Evolutionary conservation across 805 yeast genomes (phyloP).

Genomic region (Ogataea methylovora): DNA sequence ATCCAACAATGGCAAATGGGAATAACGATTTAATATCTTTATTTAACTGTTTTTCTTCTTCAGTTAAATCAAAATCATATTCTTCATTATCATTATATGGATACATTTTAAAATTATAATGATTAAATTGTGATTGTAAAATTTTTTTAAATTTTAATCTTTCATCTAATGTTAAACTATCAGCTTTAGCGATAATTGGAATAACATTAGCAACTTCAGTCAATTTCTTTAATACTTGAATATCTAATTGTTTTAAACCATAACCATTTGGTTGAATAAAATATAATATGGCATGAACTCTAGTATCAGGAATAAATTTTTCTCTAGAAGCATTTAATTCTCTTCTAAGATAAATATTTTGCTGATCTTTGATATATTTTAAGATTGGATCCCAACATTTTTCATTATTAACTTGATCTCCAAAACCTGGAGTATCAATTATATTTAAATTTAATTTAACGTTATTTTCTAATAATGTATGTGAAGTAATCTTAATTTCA

Average conservation of each 20-base stretch:
- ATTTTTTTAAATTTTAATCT: conserved; percentile 69
- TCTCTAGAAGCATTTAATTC: conserved; percentile 95
- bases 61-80: conserved; percentile 39
- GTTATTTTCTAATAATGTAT: conserved; percentile 72
- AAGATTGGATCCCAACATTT: conserved; percentile 96
- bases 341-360: conserved; percentile 81
- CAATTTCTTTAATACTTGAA: conserved; percentile 73
- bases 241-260: conserved; percentile 79
- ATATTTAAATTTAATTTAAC: conserved; percentile 81
- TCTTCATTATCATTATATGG: conserved; percentile 38
- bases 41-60: conserved; percentile 67
- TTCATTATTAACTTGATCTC: conserved; percentile 92
- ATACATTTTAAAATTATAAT: conserved; percentile 68
- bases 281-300: conserved; percentile 90
- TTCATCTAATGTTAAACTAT: conserved; percentile 81
- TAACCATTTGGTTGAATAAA: conserved; percentile 85
- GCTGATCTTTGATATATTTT: conserved; percentile 92
- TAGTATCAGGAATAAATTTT: conserved; percentile 69
- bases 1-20: conserved; percentile 94
- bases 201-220: conserved; percentile 89
- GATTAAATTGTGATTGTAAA: conserved; percentile 68
- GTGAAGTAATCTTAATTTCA: conserved; percentile 69
- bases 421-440: conserved; percentile 97
- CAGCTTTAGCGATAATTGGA: conserved; percentile 93
- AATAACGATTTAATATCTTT: conserved; percentile 67